Evolutionary conservation across 2,329 filamentous ascomycete species (phyloP), one percentile per base, ranked within the genome.

Genomic region (Venturia asperata): DNA sequence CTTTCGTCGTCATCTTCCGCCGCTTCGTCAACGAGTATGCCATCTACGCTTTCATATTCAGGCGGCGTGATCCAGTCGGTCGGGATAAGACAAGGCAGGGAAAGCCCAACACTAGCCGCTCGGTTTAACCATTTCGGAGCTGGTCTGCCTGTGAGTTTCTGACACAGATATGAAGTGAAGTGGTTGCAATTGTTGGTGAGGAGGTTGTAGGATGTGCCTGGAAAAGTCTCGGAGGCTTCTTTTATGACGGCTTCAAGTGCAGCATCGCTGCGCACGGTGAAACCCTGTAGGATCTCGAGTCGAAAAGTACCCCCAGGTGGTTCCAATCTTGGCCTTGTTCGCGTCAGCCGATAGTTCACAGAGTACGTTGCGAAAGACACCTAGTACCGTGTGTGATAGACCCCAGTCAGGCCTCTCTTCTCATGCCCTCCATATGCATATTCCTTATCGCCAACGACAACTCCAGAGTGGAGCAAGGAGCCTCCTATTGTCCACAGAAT

Each of bases 101-200:
- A 88, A 63, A 92, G 83, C 47, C 91, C 91, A 68, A 95, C 90
- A 70, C 84, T 88, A n/a, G 91, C 91, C 1, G 91, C 91, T 65
- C 91, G 84, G 72, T 95, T 95, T 64, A 95, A 78, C 88, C 90
- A 95, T 21, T 76, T 77, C 0, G 91, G 91, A 0, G 88, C 89
- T 0, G 85, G 79, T 58, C 84, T 82, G 6, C 87, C 85, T 1
- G 89, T 93, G 64, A 95, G 81, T 69, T 84, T 84, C 73, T 87
- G 81, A 75, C 89, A 92, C 21, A 95, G 82, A 70, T 88, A 85
- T 24, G 85, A 86, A 1, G 90, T 93, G 74, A 95, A 95, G 74
- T 95, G 91, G 74, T 95, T 95, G 82, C 91, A 95, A 75, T 95
- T 95, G 70, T 86, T 86, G 24, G 87, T 91, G 56, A 95, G 81